Base-by-base conservation (phyloP, 2,329 filamentous ascomycete genomes). In the Orbilia blumenaviensis region DNA sequence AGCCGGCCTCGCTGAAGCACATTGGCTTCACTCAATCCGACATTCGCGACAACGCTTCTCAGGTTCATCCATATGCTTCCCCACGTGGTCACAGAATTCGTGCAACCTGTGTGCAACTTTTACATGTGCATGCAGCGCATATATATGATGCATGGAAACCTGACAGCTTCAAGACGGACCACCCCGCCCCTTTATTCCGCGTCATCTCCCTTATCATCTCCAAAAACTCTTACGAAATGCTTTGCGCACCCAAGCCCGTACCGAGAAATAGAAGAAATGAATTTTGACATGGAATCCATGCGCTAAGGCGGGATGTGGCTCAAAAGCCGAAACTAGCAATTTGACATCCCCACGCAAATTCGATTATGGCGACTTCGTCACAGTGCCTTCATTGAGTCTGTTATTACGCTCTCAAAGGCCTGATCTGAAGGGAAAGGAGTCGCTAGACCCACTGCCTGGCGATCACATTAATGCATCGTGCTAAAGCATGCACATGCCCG, bases 241-340 rank as follows among this genome's bases (percentile, higher is more conserved):
- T 36, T 36, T 56, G 32, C 38, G 52, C 29, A 38, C 29, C 12
- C 10, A n/a, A 36, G 18, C 32, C 52, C 32, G 32, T 56, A 56
- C 52, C 52, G 52, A 56, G 52, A 56, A 23, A 25, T 38, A 1
- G 29, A 21, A 38, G 62, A 66, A 54, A 66, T 66, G 46, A 63
- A 46, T 4, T 50, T 50, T 63, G 42, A 63, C 60, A 63, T 63
- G 60, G 60, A 63, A 46, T 54, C 46, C 34, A 41, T 54, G 46
- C 36, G 18, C 36, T 32, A 36, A 54, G 27, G 63, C 63, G 63
- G 50, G 63, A 67, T 44, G 63, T 23, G 54, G 34, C 38, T 23
- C 62, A 66, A 29, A 67, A 58, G 50, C 50, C 63, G 63, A 67
- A 60, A 67, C 63, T 14, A 34, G 27, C 32, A 50, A 52, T 52